Evolutionary conservation across 345 rosid species (phyloP), one percentile per base, ranked within the genome.

Genomic region (Anastatica hierochuntica): DNA sequence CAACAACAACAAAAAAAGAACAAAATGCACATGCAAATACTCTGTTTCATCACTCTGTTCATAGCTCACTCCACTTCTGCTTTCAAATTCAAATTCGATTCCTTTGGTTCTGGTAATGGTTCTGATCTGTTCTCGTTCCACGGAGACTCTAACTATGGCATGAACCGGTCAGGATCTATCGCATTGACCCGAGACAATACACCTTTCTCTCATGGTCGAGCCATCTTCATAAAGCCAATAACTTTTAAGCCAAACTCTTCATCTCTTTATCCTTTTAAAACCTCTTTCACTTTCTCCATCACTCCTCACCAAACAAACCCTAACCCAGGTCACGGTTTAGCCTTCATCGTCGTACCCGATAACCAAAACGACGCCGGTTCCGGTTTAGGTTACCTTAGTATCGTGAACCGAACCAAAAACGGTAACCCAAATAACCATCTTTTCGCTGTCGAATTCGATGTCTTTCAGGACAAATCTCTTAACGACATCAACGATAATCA

Each of bases 251-350:
- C 57, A 1, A 58, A 55, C 12, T 24, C 55, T 26, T 40, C 73
- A 1, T 10, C 46, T 21, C 37, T 53, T 16, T 38, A 38, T 36
- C 63, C 73, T 44, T 71, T 63, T 7, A 30, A 54, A 49, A 64
- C 71, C 13, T 60, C 76, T 42, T 68, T 68, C 45, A 68, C 71
- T 40, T 75, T 75, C 69, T 56, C 68, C 29, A 68, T 64, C 29
- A 68, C 70, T 43, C 46, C 64, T 3, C 48, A 62, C 14, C 29
- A 64, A 7, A 31, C 66, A 30, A 47, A 60, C 13, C 67, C 41
- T 9, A 50, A 6, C 3, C 54, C 58, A 0, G 64, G 71, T 18
- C 74, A 64, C 4, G 71, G 74, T 9, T 49, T 68, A 2, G 74
- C 66, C 36, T 73, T 64, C 36, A 0, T 68, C 44, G 31, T 68